These are phyloP conservation scores for Murraya paniculata DNA, from an alignment of 345 rosid species.

Conservation along the genomic window DNA sequence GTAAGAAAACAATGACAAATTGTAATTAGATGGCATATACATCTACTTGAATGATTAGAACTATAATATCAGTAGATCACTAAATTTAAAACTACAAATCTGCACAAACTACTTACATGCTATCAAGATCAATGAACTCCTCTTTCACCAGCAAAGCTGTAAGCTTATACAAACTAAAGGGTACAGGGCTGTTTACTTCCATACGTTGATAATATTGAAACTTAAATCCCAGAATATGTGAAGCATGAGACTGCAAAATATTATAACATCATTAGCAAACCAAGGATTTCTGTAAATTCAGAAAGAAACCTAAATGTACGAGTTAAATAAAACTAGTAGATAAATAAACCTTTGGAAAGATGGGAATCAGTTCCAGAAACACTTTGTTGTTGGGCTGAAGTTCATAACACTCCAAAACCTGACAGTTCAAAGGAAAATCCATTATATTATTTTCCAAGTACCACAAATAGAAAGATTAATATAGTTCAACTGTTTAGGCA, in stretches of 20 bases:
- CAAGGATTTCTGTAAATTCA: background rate
- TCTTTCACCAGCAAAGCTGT: conserved; percentile 92
- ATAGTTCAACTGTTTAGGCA: conserved; percentile 4
- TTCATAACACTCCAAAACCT: conserved; percentile 97
- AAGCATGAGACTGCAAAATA: conserved; percentile 90
- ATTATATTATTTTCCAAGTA: conserved; percentile 18
- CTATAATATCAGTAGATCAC: background rate
- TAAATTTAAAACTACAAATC: background rate
- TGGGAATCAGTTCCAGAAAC: conserved; percentile 85
- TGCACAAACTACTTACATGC: conserved; percentile 63
- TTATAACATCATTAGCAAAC: conserved; percentile 21
- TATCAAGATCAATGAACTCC: conserved; percentile 85
- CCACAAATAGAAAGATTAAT: conserved; percentile 12
- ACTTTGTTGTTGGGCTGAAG: conserved; percentile 70
- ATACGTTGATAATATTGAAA: conserved; percentile 88
- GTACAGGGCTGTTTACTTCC: conserved; percentile 81
- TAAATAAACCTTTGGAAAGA: conserved; percentile 81
- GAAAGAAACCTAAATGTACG: conserved; percentile 8
- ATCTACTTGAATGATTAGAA: background rate
- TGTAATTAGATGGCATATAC: background rate
- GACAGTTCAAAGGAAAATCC: conserved; percentile 22
- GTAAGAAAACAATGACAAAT: background rate
- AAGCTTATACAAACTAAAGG: conserved; percentile 86
- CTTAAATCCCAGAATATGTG: conserved; percentile 99
- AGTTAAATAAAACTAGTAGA: conserved; percentile 8